These are phyloP conservation scores for Kazachstania kunashirensis DNA, from an alignment of 805 yeast species.

Conservation along the genomic window DNA sequence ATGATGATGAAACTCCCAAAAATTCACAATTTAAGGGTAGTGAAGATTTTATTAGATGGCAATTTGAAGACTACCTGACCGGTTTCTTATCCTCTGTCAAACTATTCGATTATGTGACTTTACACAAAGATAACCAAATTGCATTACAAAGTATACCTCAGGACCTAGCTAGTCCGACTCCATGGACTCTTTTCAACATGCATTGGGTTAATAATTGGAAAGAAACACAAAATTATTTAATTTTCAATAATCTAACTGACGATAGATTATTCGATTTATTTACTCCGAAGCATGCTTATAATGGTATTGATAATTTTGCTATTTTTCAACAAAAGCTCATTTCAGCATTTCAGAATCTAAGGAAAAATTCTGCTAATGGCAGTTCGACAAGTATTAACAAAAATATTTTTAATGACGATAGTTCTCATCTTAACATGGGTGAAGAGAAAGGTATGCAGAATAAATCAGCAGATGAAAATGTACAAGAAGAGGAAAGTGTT, in stretches of 20 bases:
- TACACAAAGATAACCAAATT: slow-evolving; percentile 30
- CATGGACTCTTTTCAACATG: slow-evolving; percentile 34
- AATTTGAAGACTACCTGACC: slow-evolving; percentile 81
- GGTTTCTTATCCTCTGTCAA: slow-evolving; percentile 67
- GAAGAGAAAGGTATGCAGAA: neutral
- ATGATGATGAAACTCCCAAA: slow-evolving; percentile 33
- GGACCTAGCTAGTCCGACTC: slow-evolving; percentile 25
- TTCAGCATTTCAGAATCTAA: slow-evolving; percentile 27
- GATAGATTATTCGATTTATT: slow-evolving; percentile 59
- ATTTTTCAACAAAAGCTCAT: slow-evolving; percentile 24
- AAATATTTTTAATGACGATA: slow-evolving; percentile 2
- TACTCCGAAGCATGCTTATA: slow-evolving; percentile 36
- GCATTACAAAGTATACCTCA: slow-evolving; percentile 28
- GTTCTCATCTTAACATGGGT: neutral
- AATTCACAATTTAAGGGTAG: slow-evolving; percentile 52
- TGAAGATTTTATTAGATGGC: slow-evolving; percentile 81
- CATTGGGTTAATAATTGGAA: slow-evolving; percentile 47
- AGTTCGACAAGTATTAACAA: slow-evolving; percentile 1
- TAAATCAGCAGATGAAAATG: neutral
- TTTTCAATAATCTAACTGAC: slow-evolving; percentile 51
- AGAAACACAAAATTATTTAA: slow-evolving; percentile 41
- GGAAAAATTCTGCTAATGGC: slow-evolving; percentile 12
- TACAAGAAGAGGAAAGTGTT: slow-evolving; percentile 1
- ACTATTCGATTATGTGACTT: slow-evolving; percentile 46
- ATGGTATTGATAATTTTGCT: slow-evolving; percentile 21